These are phyloP conservation scores for Epipyxis sp. DNA, from an alignment of 108 stramenopile species.

Conservation along the genomic window DNA sequence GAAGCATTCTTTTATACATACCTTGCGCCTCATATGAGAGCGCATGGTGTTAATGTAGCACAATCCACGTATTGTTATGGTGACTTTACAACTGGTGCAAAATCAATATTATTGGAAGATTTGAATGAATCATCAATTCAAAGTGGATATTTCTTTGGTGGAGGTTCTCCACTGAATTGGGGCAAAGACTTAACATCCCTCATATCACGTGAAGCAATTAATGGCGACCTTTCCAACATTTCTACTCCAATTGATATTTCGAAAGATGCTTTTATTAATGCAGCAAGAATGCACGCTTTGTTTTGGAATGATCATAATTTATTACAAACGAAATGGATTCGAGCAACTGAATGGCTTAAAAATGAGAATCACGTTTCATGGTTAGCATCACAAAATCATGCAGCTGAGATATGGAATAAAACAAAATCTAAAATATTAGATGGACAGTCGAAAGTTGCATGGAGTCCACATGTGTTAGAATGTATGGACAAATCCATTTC, in stretches of 20 bases:
- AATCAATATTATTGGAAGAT: constrained; percentile 8
- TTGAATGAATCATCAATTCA: not conserved
- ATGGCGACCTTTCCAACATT: no score
- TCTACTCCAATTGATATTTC: not conserved
- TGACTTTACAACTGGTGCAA: not conserved
- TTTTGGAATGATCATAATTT: constrained; percentile 12
- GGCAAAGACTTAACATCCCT: not conserved
- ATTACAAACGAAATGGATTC: not conserved
- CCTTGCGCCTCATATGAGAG: not conserved
- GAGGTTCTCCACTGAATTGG: constrained; percentile 27
- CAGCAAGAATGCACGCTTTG: not conserved
- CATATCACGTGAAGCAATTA: not conserved
- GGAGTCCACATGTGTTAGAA: constrained; percentile 3
- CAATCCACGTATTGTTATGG: not conserved
- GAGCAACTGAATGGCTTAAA: not conserved
- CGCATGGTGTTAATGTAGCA: not conserved
- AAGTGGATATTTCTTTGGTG: constrained; percentile 32
- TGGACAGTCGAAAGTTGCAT: not conserved
- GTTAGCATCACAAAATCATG: constrained; percentile 5
- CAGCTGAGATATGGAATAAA: not conserved
- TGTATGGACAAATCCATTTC: not conserved
- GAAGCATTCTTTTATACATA: constrained; percentile 9
- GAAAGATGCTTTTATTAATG: not conserved
- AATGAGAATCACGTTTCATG: not conserved
- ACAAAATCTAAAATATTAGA: constrained; percentile 4